These are phyloP conservation scores for Picochlorum sp. DNA, from an alignment of 139 green algal genomes.

Conservation along the genomic window DNA sequence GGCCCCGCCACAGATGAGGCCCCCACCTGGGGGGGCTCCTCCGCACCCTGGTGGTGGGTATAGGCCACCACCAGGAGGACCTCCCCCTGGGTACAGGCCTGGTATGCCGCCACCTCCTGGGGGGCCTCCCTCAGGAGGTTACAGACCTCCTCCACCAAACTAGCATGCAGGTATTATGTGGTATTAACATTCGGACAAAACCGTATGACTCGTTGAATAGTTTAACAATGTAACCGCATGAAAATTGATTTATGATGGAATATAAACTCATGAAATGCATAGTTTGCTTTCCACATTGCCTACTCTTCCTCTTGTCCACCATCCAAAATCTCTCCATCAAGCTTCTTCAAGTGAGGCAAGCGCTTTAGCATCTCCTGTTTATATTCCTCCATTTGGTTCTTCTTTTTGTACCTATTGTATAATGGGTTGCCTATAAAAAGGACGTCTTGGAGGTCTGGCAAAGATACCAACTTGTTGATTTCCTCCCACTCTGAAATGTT, in stretches of 20 bases:
- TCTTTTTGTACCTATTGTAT: conserved; percentile 61
- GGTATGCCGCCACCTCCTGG: neutral
- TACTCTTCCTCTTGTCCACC: conserved; percentile 67
- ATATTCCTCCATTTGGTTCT: conserved; percentile 51
- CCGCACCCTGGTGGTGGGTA: conserved; percentile 22
- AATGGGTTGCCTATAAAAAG: conserved; percentile 82
- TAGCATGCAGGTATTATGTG: neutral
- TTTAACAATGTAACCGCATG: too few relatives aligned
- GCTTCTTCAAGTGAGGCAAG: conserved; percentile 67
- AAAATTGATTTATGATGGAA: too few relatives aligned
- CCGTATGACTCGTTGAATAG: too few relatives aligned
- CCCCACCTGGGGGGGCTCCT: conserved; percentile 17
- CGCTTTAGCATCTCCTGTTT: conserved; percentile 53
- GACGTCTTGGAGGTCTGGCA: conserved; percentile 70
- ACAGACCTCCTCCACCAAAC: neutral
- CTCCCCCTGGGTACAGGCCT: neutral
- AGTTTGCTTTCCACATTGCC: neutral
- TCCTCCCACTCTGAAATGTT: conserved; percentile 64
- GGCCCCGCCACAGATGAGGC: conserved; percentile 41
- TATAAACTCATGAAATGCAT: too few relatives aligned
- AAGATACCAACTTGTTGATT: conserved; percentile 52
- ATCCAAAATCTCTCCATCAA: conserved; percentile 79
- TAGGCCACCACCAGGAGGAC: conserved; percentile 15
- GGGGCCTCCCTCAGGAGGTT: neutral
- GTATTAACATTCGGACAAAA: too few relatives aligned